Base-by-base conservation (phyloP, 805 yeast genomes). In the Kodamaea fukazawae region DNA sequence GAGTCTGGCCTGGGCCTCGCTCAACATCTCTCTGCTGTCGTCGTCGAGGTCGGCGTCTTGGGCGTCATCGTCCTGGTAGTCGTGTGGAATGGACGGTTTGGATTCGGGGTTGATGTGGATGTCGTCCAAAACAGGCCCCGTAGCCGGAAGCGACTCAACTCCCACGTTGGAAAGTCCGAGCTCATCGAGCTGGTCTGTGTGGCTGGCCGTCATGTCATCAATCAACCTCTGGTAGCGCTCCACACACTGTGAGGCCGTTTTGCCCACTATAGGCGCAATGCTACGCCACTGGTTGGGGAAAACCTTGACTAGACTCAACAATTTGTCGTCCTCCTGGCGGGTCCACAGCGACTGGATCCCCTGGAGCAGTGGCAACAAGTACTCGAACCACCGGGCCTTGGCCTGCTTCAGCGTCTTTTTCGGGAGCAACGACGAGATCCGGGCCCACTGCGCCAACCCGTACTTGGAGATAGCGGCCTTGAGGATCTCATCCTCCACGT, bases 261-360 rank as follows among this genome's bases (percentile, higher is more conserved):
- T 68, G 0, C 90, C 89, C 58, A 90, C 67, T 7, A 81, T 59
- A 5, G 86, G 78, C 1, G 95, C 84, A n/a, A 93, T 86, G 1
- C 93, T 79, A 33, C 95, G 75, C 99, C 99, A 91, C 62, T 90
- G 97, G 46, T 90, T 88, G 1, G 98, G 97, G 49, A 90, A 64
- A 25, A 80, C 60, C 49, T 78, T 75, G 0, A 86, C 89, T 43
- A 88, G 53, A 25, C 75, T 71, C 41, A 89, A 58, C 34, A 91
- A 66, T 54, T 76, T 75, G 32, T 76, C 81, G 58, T 91, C 99
- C 44, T 90, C 96, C 18, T 78, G 82, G 20, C 71, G 67, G 0
- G 83, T 63, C 93, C 96, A 93, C 18, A 74, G 81, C 1, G 61
- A 43, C 46, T 78, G 79, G 14, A n/a, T 14, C 4, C 35, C 35